Conservation (phyloP, 139 green algal genomes). For the Chlamydomonas schloesseri region DNA sequence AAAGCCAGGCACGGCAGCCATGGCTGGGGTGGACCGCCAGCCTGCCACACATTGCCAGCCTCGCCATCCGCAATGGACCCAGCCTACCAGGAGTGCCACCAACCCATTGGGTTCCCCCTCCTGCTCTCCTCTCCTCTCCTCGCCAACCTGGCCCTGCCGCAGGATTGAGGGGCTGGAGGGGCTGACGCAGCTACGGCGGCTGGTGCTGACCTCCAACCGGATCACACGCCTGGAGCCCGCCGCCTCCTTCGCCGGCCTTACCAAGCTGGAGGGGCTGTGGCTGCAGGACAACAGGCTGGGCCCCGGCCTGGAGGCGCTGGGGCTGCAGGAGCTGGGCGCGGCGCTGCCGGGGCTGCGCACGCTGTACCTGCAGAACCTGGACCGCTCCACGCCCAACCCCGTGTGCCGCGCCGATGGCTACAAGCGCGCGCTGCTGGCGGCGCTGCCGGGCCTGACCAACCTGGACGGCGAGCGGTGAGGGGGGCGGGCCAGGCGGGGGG, state of each 20-base stretch:
- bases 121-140: not conserved
- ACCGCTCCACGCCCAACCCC: conserved; percentile 18
- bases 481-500: not conserved
- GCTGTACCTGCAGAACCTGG: conserved; percentile 43
- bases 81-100: too few relatives aligned
- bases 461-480: conserved; percentile 49
- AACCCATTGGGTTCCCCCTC: too few relatives aligned
- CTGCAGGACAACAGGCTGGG: conserved; percentile 46
- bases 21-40: too few relatives aligned
- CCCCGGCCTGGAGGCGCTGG: not conserved
- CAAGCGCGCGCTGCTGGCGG: conserved; percentile 43
- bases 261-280: conserved; percentile 33
- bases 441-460: conserved; percentile 41
- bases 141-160: not conserved
- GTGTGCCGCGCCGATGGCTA: conserved; percentile 42
- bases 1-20: too few relatives aligned
- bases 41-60: too few relatives aligned
- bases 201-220: conserved; percentile 35
- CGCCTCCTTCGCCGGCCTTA: not conserved
- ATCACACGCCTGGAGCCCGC: conserved; percentile 8
- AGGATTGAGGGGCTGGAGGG: conserved; percentile 49
- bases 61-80: too few relatives aligned
- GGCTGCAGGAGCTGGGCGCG: conserved; percentile 27
- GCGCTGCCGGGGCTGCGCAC: conserved; percentile 19
- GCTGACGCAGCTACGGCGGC: conserved; percentile 12